Percentiles rank a stretch among this genome's conserved stretches.
Conservation (phyloP, 768 basidiomycete species). For the Coprinellus aureogranulatus region DNA sequence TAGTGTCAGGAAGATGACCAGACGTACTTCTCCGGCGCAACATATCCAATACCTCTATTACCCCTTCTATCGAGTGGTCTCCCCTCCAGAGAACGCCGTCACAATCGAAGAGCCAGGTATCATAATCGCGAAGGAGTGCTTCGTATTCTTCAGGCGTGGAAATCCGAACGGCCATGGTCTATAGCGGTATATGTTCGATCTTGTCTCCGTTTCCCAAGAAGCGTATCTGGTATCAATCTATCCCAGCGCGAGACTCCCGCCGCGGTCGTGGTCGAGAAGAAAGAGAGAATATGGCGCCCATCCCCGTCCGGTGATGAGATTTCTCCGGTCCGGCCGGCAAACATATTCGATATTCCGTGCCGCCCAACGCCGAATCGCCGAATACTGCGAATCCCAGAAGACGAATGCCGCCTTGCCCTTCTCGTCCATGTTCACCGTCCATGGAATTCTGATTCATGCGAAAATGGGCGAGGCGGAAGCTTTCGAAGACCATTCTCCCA, state of each 20-base stretch:
- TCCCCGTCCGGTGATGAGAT: too few relatives aligned
- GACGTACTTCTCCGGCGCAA: constrained; percentile 70
- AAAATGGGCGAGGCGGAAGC: background rate
- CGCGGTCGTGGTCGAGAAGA: too few relatives aligned
- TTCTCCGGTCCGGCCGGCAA: too few relatives aligned
- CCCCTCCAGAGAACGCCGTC: constrained; percentile 95
- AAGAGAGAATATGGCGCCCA: too few relatives aligned
- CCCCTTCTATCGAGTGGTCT: constrained; percentile 75
- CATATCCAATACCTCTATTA: constrained; percentile 67
- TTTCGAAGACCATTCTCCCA: background rate
- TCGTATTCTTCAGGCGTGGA: constrained; percentile 45
- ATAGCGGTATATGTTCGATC: background rate
- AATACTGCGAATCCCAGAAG: too few relatives aligned
- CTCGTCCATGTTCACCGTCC: background rate
- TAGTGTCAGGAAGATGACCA: constrained; percentile 5
- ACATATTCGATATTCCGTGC: too few relatives aligned
- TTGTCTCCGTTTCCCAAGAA: too few relatives aligned
- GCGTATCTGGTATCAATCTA: too few relatives aligned
- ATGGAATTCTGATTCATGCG: constrained; percentile 4
- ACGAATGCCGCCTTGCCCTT: too few relatives aligned
- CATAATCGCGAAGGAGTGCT: constrained; percentile 60
- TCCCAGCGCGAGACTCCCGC: too few relatives aligned
- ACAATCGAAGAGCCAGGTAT: constrained; percentile 96
- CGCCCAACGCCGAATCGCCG: too few relatives aligned
- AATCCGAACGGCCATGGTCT: constrained; percentile 36